Evolutionary conservation across 1,284 basidiomycete species (phyloP).

Genomic region (Cutaneotrichosporon sp.): DNA sequence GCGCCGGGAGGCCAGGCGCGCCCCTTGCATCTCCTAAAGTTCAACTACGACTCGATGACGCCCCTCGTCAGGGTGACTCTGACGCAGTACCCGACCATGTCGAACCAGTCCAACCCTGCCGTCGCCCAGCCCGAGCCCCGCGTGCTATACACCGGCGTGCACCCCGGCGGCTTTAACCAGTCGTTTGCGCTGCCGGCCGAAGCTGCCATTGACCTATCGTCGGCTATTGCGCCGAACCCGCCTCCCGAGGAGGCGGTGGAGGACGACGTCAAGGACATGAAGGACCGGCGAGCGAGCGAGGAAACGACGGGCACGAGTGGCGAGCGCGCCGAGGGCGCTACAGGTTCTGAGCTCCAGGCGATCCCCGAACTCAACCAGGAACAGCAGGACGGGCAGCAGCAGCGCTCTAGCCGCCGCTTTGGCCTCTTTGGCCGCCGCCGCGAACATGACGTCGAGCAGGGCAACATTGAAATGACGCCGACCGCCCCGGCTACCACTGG

Average conservation of each 20-base stretch:
- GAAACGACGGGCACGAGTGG: slow-evolving; percentile 26
- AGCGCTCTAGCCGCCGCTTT: slow-evolving; percentile 24
- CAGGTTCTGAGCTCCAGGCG: slow-evolving; percentile 20
- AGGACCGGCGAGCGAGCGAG: slow-evolving; percentile 14
- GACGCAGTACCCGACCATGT: slow-evolving; percentile 62
- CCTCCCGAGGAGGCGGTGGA: slow-evolving; percentile 9
- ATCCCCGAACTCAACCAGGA: slow-evolving; percentile 25
- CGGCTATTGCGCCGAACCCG: slow-evolving; percentile 33
- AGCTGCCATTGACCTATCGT: slow-evolving; percentile 37
- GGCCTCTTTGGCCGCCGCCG: slow-evolving; percentile 30
- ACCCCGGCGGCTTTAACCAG: slow-evolving; percentile 74
- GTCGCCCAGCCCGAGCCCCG: slow-evolving; percentile 45
- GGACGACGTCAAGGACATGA: slow-evolving; percentile 7
- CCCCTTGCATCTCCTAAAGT: slow-evolving; percentile 66
- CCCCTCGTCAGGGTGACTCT: slow-evolving; percentile 72
- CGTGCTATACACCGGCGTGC: slow-evolving; percentile 64
- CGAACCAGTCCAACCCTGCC: slow-evolving; percentile 41
- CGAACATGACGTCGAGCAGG: slow-evolving; percentile 35
- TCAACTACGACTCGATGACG: slow-evolving; percentile 82
- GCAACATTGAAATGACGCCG: slow-evolving; percentile 40
- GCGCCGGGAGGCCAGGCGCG: slow-evolving; percentile 25
- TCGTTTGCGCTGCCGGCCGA: slow-evolving; percentile 66
- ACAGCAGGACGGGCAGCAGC: not conserved
- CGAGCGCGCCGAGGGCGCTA: slow-evolving; percentile 18
- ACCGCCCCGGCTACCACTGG: slow-evolving; percentile 21